Percentiles rank a stretch among this genome's conserved stretches.
phyloP scores from a whole-genome alignment of 805 yeast genomes.

The Nadsonia fulvescens region DNA sequence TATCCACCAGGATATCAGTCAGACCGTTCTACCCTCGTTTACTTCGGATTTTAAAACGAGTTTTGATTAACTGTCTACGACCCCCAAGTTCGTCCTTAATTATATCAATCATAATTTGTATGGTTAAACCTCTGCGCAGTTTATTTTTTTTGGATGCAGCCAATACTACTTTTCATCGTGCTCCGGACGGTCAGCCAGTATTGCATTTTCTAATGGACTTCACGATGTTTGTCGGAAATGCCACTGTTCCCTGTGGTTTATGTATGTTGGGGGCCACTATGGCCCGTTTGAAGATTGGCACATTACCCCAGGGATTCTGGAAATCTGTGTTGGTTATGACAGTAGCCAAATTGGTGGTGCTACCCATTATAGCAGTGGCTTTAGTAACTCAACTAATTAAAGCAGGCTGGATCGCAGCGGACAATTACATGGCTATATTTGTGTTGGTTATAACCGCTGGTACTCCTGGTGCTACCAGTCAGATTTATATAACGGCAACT shows the following conservation, averaged over 20 bases:
- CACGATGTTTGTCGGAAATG: constrained; percentile 62
- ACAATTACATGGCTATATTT: constrained; percentile 45
- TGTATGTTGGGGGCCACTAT: constrained; percentile 74
- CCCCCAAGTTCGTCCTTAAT: constrained; percentile 65
- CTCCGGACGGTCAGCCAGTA: constrained; percentile 77
- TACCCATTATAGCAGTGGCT: constrained; percentile 66
- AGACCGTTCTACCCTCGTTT: too few species aligned
- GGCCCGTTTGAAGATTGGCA: constrained; percentile 45
- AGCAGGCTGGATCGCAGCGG: constrained; percentile 44
- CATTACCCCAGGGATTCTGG: constrained; percentile 50
- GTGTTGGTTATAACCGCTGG: constrained; percentile 60
- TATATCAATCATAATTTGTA: constrained; percentile 42
- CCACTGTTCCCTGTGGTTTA: constrained; percentile 78
- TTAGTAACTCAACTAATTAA: constrained; percentile 42
- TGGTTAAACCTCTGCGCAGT: constrained; percentile 78
- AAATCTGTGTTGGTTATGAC: constrained; percentile 42
- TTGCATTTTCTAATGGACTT: constrained; percentile 73
- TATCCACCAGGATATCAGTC: too few species aligned
- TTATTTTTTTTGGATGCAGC: constrained; percentile 42
- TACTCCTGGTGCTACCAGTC: constrained; percentile 76
- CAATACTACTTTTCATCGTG: constrained; percentile 43
- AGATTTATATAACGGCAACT: constrained; percentile 76
- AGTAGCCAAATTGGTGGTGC: constrained; percentile 36
- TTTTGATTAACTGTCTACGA: constrained; percentile 28
- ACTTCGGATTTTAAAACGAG: too few species aligned